A percentile compares a stretch with the other conserved stretches of the same genome.
Conservation (phyloP, 176 grass and related monocot species). For the Aegilops speltoides region DNA sequence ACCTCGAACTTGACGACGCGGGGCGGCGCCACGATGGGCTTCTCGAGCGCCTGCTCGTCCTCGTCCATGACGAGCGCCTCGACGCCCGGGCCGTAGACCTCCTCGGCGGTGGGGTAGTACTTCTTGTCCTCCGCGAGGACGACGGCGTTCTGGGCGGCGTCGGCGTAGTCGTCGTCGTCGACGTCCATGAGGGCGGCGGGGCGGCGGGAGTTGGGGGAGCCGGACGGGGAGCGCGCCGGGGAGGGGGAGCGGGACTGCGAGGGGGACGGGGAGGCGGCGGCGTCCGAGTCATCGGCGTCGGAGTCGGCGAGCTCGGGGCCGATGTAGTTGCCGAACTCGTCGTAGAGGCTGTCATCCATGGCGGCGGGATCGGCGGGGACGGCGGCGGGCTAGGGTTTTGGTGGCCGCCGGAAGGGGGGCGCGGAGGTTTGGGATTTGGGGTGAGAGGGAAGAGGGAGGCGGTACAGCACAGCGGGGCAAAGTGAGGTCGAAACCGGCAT, state of each 20-base stretch:
- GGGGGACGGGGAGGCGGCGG: constrained; percentile 43
- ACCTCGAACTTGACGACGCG: constrained; percentile 77
- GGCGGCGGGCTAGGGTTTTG: constrained; percentile 44
- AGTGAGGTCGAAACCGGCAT: constrained; percentile 15
- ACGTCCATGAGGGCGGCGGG: constrained; percentile 60
- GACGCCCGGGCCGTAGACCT: constrained; percentile 91
- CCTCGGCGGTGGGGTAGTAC: constrained; percentile 98
- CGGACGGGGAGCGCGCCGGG: constrained; percentile 43
- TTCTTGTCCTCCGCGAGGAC: constrained; percentile 99
- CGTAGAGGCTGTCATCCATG: constrained; percentile 99
- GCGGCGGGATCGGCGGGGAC: neutral
- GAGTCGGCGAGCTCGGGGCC: constrained; percentile 88
- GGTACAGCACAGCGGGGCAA: neutral
- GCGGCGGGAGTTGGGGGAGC: constrained; percentile 33
- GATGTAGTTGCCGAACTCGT: constrained; percentile 99
- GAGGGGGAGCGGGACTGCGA: constrained; percentile 49
- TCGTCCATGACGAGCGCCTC: constrained; percentile 99
- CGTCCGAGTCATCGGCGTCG: constrained; percentile 57
- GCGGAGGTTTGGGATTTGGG: constrained; percentile 29
- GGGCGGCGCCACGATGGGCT: constrained; percentile 84
- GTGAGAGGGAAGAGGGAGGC: neutral
- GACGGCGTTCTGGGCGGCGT: constrained; percentile 54
- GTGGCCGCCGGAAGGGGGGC: constrained; percentile 1
- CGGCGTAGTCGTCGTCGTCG: constrained; percentile 57
- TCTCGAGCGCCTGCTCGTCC: constrained; percentile 89